phyloP scores from a whole-genome alignment of 352 stramenopile genomes.

The Globisporangium lucens region DNA sequence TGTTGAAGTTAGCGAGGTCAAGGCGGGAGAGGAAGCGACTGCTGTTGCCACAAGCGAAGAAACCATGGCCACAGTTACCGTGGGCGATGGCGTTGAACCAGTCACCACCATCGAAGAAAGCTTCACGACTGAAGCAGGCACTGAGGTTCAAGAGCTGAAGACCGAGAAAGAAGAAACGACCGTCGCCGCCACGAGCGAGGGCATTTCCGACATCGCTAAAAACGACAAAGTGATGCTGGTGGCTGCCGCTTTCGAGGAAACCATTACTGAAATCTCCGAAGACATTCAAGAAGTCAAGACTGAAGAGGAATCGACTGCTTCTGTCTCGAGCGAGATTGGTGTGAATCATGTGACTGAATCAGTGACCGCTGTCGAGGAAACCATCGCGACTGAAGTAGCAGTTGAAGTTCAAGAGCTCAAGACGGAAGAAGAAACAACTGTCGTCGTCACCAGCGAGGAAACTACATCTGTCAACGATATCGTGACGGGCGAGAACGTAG shows the following conservation, averaged over 20 bases:
- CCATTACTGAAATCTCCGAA: neutral
- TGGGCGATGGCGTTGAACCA: neutral
- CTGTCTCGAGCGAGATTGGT: neutral
- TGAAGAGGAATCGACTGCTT: neutral
- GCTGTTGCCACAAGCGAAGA: neutral
- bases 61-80: neutral
- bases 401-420: neutral
- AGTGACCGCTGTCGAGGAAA: neutral
- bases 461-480: neutral
- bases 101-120: neutral
- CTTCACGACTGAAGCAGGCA: neutral
- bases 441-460: neutral
- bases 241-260: neutral
- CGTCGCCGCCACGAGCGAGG: neutral
- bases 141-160: neutral
- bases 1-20: neutral
- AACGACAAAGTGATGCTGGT: neutral
- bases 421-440: neutral
- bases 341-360: neutral
- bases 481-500: too few species aligned
- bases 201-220: neutral
- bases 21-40: neutral
- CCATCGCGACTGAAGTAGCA: neutral
- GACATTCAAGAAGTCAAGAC: neutral
- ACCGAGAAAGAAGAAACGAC: neutral